phyloP scores from a whole-genome alignment of 176 grass and related monocot species.

The Phyllostachys edulis region DNA sequence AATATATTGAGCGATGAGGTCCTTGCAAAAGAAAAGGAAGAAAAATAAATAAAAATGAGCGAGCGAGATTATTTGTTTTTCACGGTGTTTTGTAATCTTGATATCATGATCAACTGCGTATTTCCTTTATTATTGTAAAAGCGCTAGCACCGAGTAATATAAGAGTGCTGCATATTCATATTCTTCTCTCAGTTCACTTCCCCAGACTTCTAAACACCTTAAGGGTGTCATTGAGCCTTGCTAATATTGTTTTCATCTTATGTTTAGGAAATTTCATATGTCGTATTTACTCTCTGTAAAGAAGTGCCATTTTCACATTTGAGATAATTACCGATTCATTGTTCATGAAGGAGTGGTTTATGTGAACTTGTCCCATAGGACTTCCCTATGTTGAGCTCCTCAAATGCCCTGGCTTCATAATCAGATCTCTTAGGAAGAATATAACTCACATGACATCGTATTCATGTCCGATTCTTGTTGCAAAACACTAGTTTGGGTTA shows the following conservation, averaged over 20 bases:
- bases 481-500: no score
- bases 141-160: no score
- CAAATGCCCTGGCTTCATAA: not conserved
- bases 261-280: not conserved
- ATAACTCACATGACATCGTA: not conserved
- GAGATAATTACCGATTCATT: not conserved
- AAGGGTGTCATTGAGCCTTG: not conserved
- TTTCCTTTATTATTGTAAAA: not conserved
- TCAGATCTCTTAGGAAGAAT: not conserved
- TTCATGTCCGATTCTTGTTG: not conserved
- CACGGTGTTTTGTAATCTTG: not conserved
- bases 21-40: no score
- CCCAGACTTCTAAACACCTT: not conserved
- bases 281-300: not conserved
- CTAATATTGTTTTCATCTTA: not conserved
- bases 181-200: not conserved
- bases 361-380: not conserved
- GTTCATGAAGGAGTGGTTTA: not conserved
- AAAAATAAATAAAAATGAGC: not conserved
- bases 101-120: not conserved
- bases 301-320: not conserved
- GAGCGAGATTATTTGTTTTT: not conserved
- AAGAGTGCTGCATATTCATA: no score
- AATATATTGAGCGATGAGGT: no score
- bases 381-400: not conserved